These are phyloP conservation scores for Cystobasidium tubakii DNA, from an alignment of 768 basidiomycete species.

Conservation along the genomic window DNA sequence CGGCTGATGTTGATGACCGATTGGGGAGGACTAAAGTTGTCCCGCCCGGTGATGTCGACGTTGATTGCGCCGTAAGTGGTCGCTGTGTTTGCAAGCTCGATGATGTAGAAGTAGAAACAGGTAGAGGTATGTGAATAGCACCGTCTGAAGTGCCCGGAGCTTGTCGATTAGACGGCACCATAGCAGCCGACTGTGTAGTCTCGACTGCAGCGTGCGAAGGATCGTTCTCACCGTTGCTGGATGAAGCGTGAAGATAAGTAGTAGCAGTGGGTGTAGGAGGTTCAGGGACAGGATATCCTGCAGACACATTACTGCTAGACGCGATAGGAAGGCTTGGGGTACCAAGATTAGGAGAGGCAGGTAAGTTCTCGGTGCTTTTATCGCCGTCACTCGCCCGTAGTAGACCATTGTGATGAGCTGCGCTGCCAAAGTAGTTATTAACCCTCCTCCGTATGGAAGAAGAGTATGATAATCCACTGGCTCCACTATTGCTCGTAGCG, in stretches of 20 bases:
- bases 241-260: neutral
- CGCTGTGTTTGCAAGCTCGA: neutral
- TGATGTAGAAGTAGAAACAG: neutral
- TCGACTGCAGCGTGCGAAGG: neutral
- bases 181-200: neutral
- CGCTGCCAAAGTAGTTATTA: neutral
- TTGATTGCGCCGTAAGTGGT: neutral
- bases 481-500: neutral
- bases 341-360: slow-evolving; percentile 34
- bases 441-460: neutral
- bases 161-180: neutral
- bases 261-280: slow-evolving; percentile 2
- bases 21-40: slow-evolving; percentile 11
- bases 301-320: neutral
- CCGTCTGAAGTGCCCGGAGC: neutral
- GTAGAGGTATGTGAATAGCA: neutral
- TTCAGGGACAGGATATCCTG: neutral
- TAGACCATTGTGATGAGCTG: neutral
- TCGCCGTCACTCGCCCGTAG: neutral
- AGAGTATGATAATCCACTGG: neutral
- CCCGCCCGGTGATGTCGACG: slow-evolving; percentile 17
- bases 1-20: neutral
- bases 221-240: neutral
- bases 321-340: neutral
- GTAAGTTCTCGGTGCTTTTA: neutral